Conservation (phyloP, 352 stramenopile species). For the Pythium sp. region DNA sequence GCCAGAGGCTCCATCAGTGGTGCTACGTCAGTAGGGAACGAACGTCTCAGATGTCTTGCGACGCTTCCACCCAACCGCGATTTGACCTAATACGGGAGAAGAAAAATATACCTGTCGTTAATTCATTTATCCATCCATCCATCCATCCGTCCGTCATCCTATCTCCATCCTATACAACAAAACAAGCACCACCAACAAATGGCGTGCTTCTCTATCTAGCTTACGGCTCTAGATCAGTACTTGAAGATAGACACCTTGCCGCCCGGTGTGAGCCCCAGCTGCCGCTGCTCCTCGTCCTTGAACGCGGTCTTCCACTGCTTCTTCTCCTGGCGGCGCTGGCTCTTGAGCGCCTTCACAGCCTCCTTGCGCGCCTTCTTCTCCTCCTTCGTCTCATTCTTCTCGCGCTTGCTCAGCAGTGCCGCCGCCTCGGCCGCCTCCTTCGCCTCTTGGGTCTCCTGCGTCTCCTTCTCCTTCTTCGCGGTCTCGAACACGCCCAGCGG, state of each 20-base stretch:
- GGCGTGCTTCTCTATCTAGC: too few relatives aligned
- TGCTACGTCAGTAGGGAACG: too few relatives aligned
- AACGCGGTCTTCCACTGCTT: constrained; percentile 94
- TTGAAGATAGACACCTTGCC: constrained; percentile 75
- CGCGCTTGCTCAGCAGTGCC: constrained; percentile 27
- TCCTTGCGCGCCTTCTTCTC: constrained; percentile 93
- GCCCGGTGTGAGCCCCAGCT: constrained; percentile 53
- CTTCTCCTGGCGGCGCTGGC: constrained; percentile 91
- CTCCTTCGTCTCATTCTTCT: constrained; percentile 86
- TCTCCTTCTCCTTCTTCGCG: constrained; percentile 14
- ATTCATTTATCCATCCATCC: too few relatives aligned
- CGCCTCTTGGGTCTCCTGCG: constrained; percentile 15
- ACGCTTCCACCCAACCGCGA: too few relatives aligned
- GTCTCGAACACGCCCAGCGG: constrained; percentile 89
- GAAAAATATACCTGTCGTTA: too few relatives aligned
- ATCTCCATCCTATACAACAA: too few relatives aligned
- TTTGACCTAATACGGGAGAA: too few relatives aligned
- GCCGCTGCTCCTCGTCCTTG: constrained; percentile 89
- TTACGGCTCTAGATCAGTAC: constrained; percentile 34
- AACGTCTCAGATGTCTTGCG: too few relatives aligned
- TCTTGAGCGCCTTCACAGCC: constrained; percentile 90
- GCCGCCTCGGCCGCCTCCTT: constrained; percentile 13
- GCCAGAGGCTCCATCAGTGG: too few relatives aligned
- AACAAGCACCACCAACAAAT: too few relatives aligned
- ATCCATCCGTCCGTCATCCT: too few relatives aligned